Evolutionary conservation across 2,329 filamentous ascomycete species (phyloP).

Genomic region (Aureobasidium sp.): DNA sequence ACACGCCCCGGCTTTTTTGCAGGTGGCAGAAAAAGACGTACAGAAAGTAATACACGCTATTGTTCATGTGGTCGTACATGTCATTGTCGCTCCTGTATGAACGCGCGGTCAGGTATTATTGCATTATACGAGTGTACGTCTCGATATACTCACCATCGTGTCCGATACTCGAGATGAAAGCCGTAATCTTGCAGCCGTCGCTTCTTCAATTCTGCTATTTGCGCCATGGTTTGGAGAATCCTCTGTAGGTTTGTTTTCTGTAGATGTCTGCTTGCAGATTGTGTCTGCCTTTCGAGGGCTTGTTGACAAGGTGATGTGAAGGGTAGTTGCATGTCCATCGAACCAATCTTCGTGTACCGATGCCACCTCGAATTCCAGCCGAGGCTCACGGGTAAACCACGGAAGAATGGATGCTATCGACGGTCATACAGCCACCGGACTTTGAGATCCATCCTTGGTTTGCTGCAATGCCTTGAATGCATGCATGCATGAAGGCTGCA

Average conservation of each 20-base stretch:
- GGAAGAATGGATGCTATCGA: not conserved
- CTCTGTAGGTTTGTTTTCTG: not conserved
- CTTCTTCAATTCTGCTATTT: constrained; percentile 41
- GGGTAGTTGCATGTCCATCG: not conserved
- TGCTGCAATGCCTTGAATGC: no score
- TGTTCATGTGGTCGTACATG: constrained; percentile 93
- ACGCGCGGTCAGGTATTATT: constrained; percentile 14
- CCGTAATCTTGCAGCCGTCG: constrained; percentile 66
- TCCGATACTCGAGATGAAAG: constrained; percentile 74
- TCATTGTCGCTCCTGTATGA: constrained; percentile 74
- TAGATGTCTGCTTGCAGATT: not conserved
- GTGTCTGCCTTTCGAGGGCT: not conserved
- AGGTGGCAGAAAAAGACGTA: constrained; percentile 30
- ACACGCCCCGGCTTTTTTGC: not conserved
- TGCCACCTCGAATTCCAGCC: not conserved
- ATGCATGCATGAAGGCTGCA: constrained; percentile 13
- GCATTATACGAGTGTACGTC: not conserved
- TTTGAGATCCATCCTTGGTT: not conserved
- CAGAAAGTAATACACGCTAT: constrained; percentile 77
- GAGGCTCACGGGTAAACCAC: constrained; percentile 7
- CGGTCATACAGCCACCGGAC: not conserved
- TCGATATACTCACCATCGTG: constrained; percentile 63
- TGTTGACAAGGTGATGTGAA: constrained; percentile 4
- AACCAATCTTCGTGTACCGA: not conserved
- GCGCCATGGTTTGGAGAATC: constrained; percentile 13